phyloP scores from a whole-genome alignment of 331 rosid species.

The Quercus tomentella region DNA sequence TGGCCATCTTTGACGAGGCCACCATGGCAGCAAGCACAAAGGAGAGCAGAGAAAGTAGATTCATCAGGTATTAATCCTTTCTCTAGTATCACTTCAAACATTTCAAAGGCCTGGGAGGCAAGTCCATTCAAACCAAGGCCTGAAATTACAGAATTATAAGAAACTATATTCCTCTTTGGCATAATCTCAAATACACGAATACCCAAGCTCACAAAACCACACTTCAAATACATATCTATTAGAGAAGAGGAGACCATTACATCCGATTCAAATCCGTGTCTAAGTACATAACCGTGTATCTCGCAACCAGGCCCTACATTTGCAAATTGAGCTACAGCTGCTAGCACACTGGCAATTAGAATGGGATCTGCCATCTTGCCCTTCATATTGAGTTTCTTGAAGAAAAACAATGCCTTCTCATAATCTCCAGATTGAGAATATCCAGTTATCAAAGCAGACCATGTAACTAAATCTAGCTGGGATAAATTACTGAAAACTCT shows the following conservation, averaged over 20 bases:
- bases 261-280: slow-evolving; percentile 64
- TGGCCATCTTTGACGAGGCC: slow-evolving; percentile 70
- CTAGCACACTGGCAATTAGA: slow-evolving; percentile 67
- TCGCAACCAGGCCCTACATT: slow-evolving; percentile 58
- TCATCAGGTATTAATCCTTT: slow-evolving; percentile 58
- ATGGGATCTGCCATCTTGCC: slow-evolving; percentile 57
- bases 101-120: slow-evolving; percentile 55
- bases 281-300: slow-evolving; percentile 67
- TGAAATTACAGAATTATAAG: slow-evolving; percentile 73
- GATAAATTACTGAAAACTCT: slow-evolving; percentile 50
- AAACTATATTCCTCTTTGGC: slow-evolving; percentile 50
- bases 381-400: slow-evolving; percentile 50
- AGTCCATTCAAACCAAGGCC: slow-evolving; percentile 81
- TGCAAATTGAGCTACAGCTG: slow-evolving; percentile 63
- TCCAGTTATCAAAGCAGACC: slow-evolving; percentile 86
- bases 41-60: slow-evolving; percentile 82
- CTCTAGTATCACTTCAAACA: slow-evolving; percentile 49
- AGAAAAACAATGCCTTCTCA: slow-evolving; percentile 43
- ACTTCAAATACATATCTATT: slow-evolving; percentile 74
- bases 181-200: slow-evolving; percentile 44
- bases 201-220: slow-evolving; percentile 70
- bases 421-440: slow-evolving; percentile 61
- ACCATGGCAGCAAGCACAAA: slow-evolving; percentile 81
- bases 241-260: slow-evolving; percentile 78
- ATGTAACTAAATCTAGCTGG: slow-evolving; percentile 75